Evolutionary conservation across 768 basidiomycete species (phyloP).

Genomic region (Mycena leptocephala): DNA sequence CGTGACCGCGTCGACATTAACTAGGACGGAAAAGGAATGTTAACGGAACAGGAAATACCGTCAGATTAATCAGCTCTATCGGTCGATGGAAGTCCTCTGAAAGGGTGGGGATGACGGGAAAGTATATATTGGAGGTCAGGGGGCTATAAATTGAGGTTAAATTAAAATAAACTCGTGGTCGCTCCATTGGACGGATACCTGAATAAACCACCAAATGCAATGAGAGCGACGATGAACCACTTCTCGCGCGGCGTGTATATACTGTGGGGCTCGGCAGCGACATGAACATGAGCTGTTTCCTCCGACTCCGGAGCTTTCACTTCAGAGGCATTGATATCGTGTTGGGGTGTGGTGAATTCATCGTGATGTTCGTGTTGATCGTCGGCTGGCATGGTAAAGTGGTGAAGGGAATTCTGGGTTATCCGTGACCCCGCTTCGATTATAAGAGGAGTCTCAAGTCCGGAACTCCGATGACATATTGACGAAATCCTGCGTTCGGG

Average conservation of each 20-base stretch:
- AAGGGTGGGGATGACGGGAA: conserved; percentile 84
- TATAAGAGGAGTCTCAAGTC: neutral
- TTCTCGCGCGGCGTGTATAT: conserved; percentile 73
- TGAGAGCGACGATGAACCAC: conserved; percentile 77
- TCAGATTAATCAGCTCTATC: conserved; percentile 83
- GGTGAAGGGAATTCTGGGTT: neutral
- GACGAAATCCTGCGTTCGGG: neutral
- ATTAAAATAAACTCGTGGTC: conserved; percentile 12
- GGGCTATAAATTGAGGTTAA: conserved; percentile 59
- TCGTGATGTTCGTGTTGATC: neutral
- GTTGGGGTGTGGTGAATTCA: neutral
- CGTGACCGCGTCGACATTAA: neutral
- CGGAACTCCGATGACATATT: neutral
- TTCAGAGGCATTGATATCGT: no score
- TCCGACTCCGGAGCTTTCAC: neutral
- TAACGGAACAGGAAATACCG: conserved; percentile 56
- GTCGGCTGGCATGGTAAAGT: neutral
- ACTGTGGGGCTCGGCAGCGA: conserved; percentile 45
- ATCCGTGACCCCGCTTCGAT: neutral
- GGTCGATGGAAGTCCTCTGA: conserved; percentile 75
- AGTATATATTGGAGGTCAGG: conserved; percentile 84
- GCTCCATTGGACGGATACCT: no score
- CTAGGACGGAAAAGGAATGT: no score
- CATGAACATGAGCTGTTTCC: neutral
- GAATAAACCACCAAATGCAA: conserved; percentile 74